These are phyloP conservation scores for Ambrosia hybrid DNA, from an alignment of 140 eudicot genomes.

Conservation along the genomic window DNA sequence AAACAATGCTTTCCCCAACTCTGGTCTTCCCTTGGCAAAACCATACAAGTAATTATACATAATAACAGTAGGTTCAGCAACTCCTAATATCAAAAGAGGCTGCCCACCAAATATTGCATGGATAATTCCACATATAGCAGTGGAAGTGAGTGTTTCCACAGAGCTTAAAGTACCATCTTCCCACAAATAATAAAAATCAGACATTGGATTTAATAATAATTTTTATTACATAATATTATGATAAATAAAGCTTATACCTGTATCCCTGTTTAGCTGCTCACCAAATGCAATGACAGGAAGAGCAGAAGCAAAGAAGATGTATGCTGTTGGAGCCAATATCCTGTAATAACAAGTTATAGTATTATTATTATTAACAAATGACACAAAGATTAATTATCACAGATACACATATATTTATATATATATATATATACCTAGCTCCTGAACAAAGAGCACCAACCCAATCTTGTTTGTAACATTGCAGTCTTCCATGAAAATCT, in stretches of 20 bases:
- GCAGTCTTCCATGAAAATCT: slow-evolving; percentile 65
- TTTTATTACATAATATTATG: too few relatives aligned
- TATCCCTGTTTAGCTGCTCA: slow-evolving; percentile 81
- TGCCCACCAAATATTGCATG: slow-evolving; percentile 92
- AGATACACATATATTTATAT: not conserved
- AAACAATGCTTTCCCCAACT: slow-evolving; percentile 61
- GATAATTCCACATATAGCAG: slow-evolving; percentile 89
- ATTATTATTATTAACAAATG: not conserved
- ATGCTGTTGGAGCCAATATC: slow-evolving; percentile 89
- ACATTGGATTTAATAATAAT: not conserved
- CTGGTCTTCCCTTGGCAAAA: slow-evolving; percentile 59
- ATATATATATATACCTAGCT: slow-evolving; percentile 38
- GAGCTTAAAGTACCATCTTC: slow-evolving; percentile 88
- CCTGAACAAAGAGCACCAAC: slow-evolving; percentile 57
- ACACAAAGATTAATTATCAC: not conserved
- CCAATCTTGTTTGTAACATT: slow-evolving; percentile 81
- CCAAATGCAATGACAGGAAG: slow-evolving; percentile 97
- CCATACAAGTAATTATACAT: slow-evolving; percentile 72
- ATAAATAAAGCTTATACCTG: slow-evolving; percentile 44
- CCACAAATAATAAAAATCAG: not conserved
- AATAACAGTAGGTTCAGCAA: slow-evolving; percentile 91
- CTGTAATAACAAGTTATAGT: slow-evolving; percentile 27
- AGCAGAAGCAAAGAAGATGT: slow-evolving; percentile 92
- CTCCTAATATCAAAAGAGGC: slow-evolving; percentile 87
- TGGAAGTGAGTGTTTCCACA: slow-evolving; percentile 79